Base-by-base conservation (phyloP, 768 basidiomycete species). In the Sutorius australiensis region DNA sequence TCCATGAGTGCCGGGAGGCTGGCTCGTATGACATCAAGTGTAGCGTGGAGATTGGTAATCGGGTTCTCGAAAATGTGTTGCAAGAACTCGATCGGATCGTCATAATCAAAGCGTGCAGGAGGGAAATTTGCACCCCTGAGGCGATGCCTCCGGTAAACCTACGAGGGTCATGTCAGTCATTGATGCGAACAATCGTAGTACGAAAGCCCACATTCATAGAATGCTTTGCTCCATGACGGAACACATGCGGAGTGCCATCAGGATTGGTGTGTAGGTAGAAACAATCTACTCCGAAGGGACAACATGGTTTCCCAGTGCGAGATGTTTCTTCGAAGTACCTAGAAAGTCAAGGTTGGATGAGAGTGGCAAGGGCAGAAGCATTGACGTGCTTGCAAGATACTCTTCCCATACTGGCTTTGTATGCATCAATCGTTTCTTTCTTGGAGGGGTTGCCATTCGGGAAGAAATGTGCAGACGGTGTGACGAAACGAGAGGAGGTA, bases 241-340 rank as follows among this genome's bases (percentile, higher is more conserved):
- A 87, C 2, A 79, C 59, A 57, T 81, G 74, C 0, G 74, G 73
- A 9, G 86, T 80, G 11, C 89, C 89, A 58, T 91, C 89, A 0
- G 72, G 69, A 24, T 85, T 83, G 45, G 72, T 59, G 62, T 92
- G 89, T 59, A 81, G 78, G 63, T 90, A 92, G 66, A 92, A 89
- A 64, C 89, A 92, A 53, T 92, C 89, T 44, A 75, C 74, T 39
- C 89, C 89, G 58, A 88, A 92, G 0, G 87, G 89, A 68, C 89
- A 92, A 48, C 78, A 78, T 0, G 83, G 83, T 43, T 72, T 74
- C 14, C 61, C 61, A 41, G 69, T 67, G 8, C 67, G 65, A 36
- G 72, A 72, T 4, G 86, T 83, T 39, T 73, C 65, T 53, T 78
- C 72, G 66, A 90, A 90, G 61, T 88, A 83, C 47, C 87, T 89